Base-by-base conservation (phyloP, 2,329 filamentous ascomycete genomes). In the Davidsoniella neocaledoniae region DNA sequence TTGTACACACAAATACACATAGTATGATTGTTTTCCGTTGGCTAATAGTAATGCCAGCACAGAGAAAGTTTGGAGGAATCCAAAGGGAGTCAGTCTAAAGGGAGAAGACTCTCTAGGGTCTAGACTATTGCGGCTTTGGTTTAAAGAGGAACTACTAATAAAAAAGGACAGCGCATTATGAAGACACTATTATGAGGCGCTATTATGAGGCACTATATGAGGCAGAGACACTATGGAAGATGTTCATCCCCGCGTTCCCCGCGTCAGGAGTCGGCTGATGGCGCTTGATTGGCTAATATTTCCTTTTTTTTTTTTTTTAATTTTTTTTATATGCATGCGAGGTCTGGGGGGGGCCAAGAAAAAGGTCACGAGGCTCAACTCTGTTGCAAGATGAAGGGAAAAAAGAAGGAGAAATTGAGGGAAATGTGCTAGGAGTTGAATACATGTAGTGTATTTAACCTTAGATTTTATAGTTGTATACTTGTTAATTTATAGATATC, bases 351-450 rank as follows among this genome's bases (percentile, higher is more conserved):
- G 39, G 46, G 46, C 38, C 16, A 21, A 21, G 29, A 37, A 39
- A 48, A 48, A 19, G 46, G 48, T 50, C 48, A 50, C 42, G 48
- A 50, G 48, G 48, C 48, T 50, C 42, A 45, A 50, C 29, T 46
- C 7, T 37, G 33, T 46, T 33, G 33, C 26, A 46, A 36, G 26
- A 37, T 17, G 26, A 21, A 19, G 43, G 43, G n/a, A 36, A 36
- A 21, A 6, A 21, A 37, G 21, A 46, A 19, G 16, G 5, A 43
- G 40, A 17, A 41, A 3, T 21, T 43, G 19, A 14, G 40, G 16
- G 23, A 23, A 42, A 17, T 5, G 6, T 5, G 7, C 17, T 43
- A 43, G n/a, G 19, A 43, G 16, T 14, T 41, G 16, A 25, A 16
- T 16, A 45, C 43, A n/a, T n/a, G n/a, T n/a, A n/a, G n/a, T n/a